Conservation (phyloP, 257 asterid species). For the Forsythia suspensa region DNA sequence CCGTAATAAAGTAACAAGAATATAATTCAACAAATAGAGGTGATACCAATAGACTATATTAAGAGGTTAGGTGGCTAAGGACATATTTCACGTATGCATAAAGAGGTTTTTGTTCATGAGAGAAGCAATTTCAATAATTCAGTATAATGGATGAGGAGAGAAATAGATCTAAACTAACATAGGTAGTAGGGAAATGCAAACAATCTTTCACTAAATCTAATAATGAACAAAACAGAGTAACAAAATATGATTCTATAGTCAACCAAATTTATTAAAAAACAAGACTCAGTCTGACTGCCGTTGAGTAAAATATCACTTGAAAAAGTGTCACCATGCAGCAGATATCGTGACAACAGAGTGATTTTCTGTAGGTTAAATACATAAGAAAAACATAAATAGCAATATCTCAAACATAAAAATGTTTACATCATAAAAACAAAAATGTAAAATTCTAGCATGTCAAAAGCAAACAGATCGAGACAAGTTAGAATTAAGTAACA, state of each 20-base stretch:
- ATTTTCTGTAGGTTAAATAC: not conserved
- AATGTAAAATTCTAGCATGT: not conserved
- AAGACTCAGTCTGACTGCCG: not conserved
- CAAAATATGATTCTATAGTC: not conserved
- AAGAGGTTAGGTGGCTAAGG: not conserved
- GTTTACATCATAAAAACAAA: not conserved
- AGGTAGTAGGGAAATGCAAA: not conserved
- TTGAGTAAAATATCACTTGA: not conserved
- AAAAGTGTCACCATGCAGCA: not conserved
- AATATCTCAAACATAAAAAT: not conserved
- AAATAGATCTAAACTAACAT: not conserved
- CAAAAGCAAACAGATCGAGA: not conserved
- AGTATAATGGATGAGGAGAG: too few species aligned
- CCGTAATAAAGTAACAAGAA: not conserved
- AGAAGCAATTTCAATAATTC: not conserved
- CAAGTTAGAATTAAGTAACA: not conserved
- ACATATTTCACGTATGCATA: too few species aligned
- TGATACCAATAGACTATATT: not conserved
- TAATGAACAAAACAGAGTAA: not conserved
- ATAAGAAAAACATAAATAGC: not conserved
- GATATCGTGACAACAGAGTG: not conserved
- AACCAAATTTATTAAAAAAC: not conserved
- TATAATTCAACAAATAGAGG: not conserved
- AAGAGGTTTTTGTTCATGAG: not conserved
- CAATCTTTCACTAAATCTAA: not conserved